Base-by-base conservation (phyloP, 2,329 filamentous ascomycete genomes). In the Diaporthe sp. region DNA sequence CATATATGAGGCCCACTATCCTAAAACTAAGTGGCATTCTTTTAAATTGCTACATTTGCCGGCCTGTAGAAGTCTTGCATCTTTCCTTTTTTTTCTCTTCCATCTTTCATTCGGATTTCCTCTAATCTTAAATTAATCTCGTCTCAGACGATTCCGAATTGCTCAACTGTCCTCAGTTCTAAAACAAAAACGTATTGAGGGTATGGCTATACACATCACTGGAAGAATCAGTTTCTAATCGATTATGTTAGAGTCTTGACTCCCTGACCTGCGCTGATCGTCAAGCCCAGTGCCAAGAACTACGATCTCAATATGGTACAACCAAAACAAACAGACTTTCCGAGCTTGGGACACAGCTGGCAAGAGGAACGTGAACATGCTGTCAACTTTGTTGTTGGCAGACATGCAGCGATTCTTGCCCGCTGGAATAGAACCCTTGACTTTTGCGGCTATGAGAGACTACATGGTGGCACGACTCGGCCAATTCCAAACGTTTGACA, bases 301-400 rank as follows among this genome's bases (percentile, higher is more conserved):
- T 12, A 12, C 9, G 22, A 37, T 37, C 30, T 13, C 44, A 25
- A 32, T 5, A 51, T 51, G 44, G 30, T 3, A 27, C 44, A 25
- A 25, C 13, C n/a, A 12, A 51, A 7, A 39, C 13, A 37, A 6
- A 10, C 3, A 2, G 10, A 12, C 4, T 8, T 19, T 42, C 35
- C 22, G 30, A 17, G 19, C 9, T 6, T 2, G 22, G 22, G 1
- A 10, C 3, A 2, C 8, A 1, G 2, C 17, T 3, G 1, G 22
- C 42, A 19, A 25, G 12, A 37, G 12, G 25, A 51, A n/a, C 22
- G 30, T 6, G 19, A 19, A 10, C 12, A 51, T 1, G 30, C 44
- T 25, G 42, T 37, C 30, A 4, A 37, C 22, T 4, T 8, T 32
- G 19, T 65, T 65, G 27, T 39, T 65, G 42, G 27, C n/a, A 50